A percentile compares a stretch with the other conserved stretches of the same genome.
These are phyloP conservation scores for Venturiaceae sp. DNA, from an alignment of 2,329 filamentous ascomycete genomes.

Conservation along the genomic window DNA sequence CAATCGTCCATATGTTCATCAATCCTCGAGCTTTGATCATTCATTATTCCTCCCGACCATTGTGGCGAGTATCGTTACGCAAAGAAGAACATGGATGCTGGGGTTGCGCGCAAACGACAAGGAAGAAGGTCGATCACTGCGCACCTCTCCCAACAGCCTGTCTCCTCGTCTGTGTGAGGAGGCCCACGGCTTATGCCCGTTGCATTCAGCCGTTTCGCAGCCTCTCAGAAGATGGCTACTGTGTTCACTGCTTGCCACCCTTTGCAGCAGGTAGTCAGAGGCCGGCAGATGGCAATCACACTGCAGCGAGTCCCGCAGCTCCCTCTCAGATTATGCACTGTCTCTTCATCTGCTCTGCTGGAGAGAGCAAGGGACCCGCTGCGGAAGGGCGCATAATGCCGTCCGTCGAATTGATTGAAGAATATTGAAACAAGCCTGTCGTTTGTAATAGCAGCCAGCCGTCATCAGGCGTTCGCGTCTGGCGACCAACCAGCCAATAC, in stretches of 20 bases:
- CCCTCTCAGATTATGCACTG: background rate
- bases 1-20: background rate
- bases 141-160: background rate
- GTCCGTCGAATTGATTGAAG: background rate
- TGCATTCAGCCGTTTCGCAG: background rate
- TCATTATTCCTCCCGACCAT: background rate
- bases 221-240: background rate
- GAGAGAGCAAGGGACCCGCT: background rate
- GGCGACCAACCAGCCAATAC: background rate
- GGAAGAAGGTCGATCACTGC: background rate
- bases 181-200: background rate
- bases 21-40: background rate
- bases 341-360: background rate
- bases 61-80: conserved; percentile 1
- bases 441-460: background rate
- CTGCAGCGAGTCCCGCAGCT: background rate
- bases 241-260: background rate
- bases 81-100: background rate
- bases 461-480: background rate
- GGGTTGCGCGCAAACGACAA: background rate
- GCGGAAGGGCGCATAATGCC: background rate
- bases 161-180: background rate
- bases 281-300: background rate
- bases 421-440: background rate
- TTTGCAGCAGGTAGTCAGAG: background rate